phyloP scores from a whole-genome alignment of 106 monocot species.

The Chionographis japonica region DNA sequence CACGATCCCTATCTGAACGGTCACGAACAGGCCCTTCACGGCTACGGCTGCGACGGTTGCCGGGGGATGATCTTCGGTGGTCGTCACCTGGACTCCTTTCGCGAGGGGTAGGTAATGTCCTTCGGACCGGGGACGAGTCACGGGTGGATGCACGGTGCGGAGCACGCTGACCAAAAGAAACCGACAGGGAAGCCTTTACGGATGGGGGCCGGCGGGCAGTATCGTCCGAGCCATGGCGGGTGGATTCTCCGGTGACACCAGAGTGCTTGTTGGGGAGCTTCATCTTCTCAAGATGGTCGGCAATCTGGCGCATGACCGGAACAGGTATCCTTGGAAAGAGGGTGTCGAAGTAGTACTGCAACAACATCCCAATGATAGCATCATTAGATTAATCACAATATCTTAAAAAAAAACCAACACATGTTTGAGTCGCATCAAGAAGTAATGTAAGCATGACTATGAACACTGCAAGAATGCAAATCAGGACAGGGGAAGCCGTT shows the following conservation, averaged over 20 bases:
- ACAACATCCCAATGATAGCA: not conserved
- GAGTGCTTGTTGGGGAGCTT: conserved; percentile 74
- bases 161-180: conserved; percentile 93
- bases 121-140: conserved; percentile 82
- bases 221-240: conserved; percentile 70
- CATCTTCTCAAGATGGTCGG: conserved; percentile 58
- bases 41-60: conserved; percentile 15
- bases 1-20: conserved; percentile 26
- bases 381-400: too few relatives aligned
- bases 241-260: conserved; percentile 78
- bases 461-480: too few relatives aligned
- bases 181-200: conserved; percentile 84
- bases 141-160: conserved; percentile 89
- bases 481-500: too few relatives aligned
- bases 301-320: conserved; percentile 68
- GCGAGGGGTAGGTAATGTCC: conserved; percentile 34
- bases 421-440: too few relatives aligned
- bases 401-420: too few relatives aligned
- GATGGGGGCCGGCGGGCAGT: conserved; percentile 84
- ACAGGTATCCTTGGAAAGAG: conserved; percentile 85
- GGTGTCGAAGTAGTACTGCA: conserved; percentile 97
- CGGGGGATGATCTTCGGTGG: conserved; percentile 22
- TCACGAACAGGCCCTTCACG: conserved; percentile 33
- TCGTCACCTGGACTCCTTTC: conserved; percentile 32
- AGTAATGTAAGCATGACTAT: too few relatives aligned